A percentile compares a stretch with the other conserved stretches of the same genome.
Evolutionary conservation across 768 basidiomycete genomes (phyloP).

Genomic region (Crepidotus variabilis): DNA sequence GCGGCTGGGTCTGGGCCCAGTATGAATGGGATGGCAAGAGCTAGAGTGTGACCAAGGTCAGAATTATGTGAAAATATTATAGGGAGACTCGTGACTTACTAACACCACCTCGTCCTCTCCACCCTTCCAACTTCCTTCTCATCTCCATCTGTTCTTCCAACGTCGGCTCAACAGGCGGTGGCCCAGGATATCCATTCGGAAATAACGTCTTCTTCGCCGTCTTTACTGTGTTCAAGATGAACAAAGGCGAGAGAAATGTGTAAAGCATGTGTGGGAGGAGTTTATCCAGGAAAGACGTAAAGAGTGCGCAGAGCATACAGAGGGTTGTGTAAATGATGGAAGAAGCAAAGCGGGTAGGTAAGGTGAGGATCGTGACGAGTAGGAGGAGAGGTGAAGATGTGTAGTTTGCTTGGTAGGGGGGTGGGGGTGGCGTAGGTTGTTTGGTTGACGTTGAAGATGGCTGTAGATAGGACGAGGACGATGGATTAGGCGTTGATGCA

Average conservation of each 20-base stretch:
- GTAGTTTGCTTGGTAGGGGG: constrained; percentile 27
- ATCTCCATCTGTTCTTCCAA: constrained; percentile 69
- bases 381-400: constrained; percentile 40
- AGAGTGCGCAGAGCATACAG: constrained; percentile 41
- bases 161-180: constrained; percentile 69
- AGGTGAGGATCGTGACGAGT: constrained; percentile 45
- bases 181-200: constrained; percentile 85
- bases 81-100: constrained; percentile 20
- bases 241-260: constrained; percentile 47
- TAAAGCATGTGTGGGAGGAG: constrained; percentile 69
- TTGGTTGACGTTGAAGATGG: constrained; percentile 3
- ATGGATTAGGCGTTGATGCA: not conserved
- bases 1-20: constrained; percentile 49
- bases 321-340: constrained; percentile 41
- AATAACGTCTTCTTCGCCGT: constrained; percentile 71
- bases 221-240: constrained; percentile 51
- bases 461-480: not conserved
- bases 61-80: too few relatives aligned
- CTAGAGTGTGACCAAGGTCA: constrained; percentile 13
- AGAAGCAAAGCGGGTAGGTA: constrained; percentile 43
- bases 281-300: constrained; percentile 57
- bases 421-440: constrained; percentile 1
- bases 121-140: constrained; percentile 37
- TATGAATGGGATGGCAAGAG: constrained; percentile 43
- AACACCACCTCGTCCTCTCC: constrained; percentile 30